Evolutionary conservation across 2,329 filamentous ascomycete genomes (phyloP), one percentile per base, ranked within the genome.

Genomic region (Colletotrichum cordylinicola): DNA sequence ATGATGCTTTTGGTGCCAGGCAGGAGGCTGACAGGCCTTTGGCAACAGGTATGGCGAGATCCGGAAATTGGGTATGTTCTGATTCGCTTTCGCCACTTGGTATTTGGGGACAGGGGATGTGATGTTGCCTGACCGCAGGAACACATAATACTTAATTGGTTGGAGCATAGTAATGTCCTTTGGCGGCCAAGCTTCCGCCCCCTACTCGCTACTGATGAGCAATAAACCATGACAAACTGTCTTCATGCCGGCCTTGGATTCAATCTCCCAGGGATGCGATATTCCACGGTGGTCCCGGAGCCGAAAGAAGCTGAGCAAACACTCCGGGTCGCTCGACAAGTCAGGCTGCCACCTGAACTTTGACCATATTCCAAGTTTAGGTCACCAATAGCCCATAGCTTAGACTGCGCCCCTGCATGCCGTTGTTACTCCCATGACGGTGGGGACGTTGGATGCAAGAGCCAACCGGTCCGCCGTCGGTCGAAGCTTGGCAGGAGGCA

Each of bases 141-240:
- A 21, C 5, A 48, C 9, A 21, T 12, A 18, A 2, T 7, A 6
- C 3, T 48, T 10, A 13, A 3, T 10, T 21, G n/a, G 12, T 13
- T 2, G 13, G n/a, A 8, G 10, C n/a, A 1, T n/a, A 0, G 43
- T 6, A 13, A 24, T 52, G 6, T 8, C 10, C 1, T 52, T 52
- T n/a, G n/a, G 39, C 3, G n/a, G 13, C 0, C 10, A 24, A 8
- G 2, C 43, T 4, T 13, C 10, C 21, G 6, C 12, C n/a, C 43
- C 10, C 0, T 13, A 52, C n/a, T 1, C n/a, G 1, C n/a, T 21
- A 1, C 6, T 21, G 0, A 52, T 21, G 6, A 52, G 43, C 3
- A 52, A 21, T 3, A 52, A 52, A 52, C 10, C 8, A 52, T 52
- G n/a, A 1, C n/a, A 52, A n/a, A 10, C 43, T 13, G 2, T 52